Conservation (phyloP, 495 filamentous ascomycete genomes). For the Lichina pygmaea region DNA sequence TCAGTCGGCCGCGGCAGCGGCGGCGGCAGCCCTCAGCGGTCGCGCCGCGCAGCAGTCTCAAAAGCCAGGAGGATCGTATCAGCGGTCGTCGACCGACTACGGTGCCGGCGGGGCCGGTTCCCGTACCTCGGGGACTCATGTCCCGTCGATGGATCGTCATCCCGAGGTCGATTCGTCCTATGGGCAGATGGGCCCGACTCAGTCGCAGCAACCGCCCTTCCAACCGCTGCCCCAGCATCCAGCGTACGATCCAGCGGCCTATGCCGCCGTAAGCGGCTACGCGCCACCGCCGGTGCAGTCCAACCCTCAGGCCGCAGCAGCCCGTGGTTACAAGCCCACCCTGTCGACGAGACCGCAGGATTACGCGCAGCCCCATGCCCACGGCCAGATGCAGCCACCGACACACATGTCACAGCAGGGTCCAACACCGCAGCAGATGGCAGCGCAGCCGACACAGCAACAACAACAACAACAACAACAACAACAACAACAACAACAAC, state of each 20-base stretch:
- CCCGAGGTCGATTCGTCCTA: constrained; percentile 13
- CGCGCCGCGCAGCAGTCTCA: constrained; percentile 13
- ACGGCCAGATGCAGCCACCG: neutral
- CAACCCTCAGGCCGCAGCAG: constrained; percentile 3
- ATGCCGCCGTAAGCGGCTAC: constrained; percentile 28
- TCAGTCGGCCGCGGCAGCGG: constrained; percentile 19
- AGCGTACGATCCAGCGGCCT: constrained; percentile 47
- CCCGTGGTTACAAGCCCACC: neutral
- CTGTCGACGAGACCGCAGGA: neutral
- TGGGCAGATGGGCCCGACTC: constrained; percentile 9
- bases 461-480: constrained; percentile 11
- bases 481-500: constrained; percentile 7
- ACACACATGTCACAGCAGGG: neutral
- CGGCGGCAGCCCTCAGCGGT: constrained; percentile 16
- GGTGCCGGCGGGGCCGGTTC: constrained; percentile 9
- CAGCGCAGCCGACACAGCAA: constrained; percentile 14
- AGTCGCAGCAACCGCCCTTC: constrained; percentile 18
- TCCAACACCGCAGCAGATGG: constrained; percentile 12
- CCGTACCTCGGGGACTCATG: constrained; percentile 12
- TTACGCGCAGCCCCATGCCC: neutral
- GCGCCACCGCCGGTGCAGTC: constrained; percentile 12
- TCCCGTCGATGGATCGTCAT: constrained; percentile 6
- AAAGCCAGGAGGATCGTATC: constrained; percentile 10
- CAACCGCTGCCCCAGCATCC: constrained; percentile 28
- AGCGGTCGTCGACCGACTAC: constrained; percentile 19